These are phyloP conservation scores for Fusarium algeriense DNA, from an alignment of 2,329 filamentous ascomycete species.

Conservation along the genomic window DNA sequence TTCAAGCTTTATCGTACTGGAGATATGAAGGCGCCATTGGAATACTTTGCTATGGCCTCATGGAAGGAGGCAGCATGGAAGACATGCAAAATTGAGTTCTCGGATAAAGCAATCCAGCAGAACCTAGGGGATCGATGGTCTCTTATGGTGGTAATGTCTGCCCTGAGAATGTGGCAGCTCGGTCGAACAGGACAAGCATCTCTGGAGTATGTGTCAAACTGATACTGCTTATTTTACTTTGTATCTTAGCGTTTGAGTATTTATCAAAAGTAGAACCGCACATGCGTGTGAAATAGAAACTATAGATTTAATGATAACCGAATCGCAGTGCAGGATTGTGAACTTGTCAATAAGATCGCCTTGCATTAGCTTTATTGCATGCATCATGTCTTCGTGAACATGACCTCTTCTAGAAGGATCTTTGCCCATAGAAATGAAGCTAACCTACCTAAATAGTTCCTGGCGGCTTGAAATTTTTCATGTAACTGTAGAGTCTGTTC, in stretches of 20 bases:
- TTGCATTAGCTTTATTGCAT: background rate
- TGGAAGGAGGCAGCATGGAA: conserved; percentile 40
- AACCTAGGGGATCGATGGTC: conserved; percentile 31
- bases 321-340: background rate
- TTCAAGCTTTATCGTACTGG: conserved; percentile 38
- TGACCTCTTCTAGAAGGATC: background rate
- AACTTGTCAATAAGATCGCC: background rate
- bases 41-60: conserved; percentile 32
- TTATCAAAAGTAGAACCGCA: background rate
- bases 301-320: conserved; percentile 6
- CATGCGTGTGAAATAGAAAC: background rate
- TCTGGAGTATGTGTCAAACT: conserved; percentile 33
- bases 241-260: conserved; percentile 7
- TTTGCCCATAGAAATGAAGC: background rate
- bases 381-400: background rate
- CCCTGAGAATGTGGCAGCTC: conserved; percentile 39
- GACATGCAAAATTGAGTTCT: conserved; percentile 37
- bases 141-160: conserved; percentile 38
- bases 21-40: conserved; percentile 28
- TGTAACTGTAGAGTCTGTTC: background rate
- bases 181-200: conserved; percentile 37
- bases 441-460: background rate
- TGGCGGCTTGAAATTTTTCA: background rate
- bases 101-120: conserved; percentile 21
- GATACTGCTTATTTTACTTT: conserved; percentile 11